Base-by-base conservation (phyloP, 345 rosid genomes). In the Brassica rapa region DNA sequence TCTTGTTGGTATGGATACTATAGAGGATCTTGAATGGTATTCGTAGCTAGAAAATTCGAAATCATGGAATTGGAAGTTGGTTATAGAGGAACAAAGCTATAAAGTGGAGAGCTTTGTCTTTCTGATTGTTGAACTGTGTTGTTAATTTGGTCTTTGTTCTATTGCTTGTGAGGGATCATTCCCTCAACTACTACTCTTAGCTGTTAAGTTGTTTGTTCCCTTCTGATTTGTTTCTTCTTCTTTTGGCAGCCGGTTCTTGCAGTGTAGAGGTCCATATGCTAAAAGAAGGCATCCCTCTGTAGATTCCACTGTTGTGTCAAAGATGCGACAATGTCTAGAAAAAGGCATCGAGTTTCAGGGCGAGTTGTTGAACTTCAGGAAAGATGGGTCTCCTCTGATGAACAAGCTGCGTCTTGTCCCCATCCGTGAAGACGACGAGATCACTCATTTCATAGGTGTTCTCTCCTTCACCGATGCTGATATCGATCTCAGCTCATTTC, bases 261-360 rank as follows among this genome's bases (percentile, higher is more conserved):
- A 93, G 71, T 93, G 89, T 79, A 87, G 98, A 86, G 97, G 98
- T 8, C 96, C 96, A 60, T 91, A 84, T 85, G 94, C 97, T 19
- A 91, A 93, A 82, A 82, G 97, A 80, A 87, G 97, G 82, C 98
- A 93, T 71, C 93, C 98, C 19, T 82, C 85, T 67, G 96, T 91
- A 61, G 97, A 91, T 75, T 90, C 97, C 21, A 60, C 88, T 0
- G 85, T 89, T 62, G 91, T 91, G 7, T 64, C 96, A 8, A 89
- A 93, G 80, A 90, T 93, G 75, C 80, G 90, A 75, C 82, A 85
- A 79, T 93, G 96, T 86, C 86, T 93, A 19, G 96, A 86, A 3
- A 85, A 91, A 77, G 97, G 98, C 70, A 82, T 87, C 57, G 97
- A 91, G 81, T 93, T 93, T 81, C 96, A 91, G 73, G 98, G 97